Percentiles rank a stretch among this genome's conserved stretches.
Conservation (phyloP, 148 eudicot genomes). For the Bassia scoparia region DNA sequence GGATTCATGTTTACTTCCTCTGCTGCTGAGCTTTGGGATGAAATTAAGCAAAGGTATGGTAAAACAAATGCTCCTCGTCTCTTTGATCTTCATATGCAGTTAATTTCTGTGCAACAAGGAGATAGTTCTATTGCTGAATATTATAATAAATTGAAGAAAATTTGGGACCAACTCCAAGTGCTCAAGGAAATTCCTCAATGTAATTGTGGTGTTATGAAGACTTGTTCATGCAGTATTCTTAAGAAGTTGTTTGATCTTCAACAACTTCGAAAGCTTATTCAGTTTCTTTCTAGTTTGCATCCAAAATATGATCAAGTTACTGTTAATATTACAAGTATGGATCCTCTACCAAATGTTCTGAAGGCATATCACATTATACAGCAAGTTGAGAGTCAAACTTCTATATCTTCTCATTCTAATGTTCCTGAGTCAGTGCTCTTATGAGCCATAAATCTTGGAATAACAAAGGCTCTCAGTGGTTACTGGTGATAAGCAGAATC, state of each 20-base stretch:
- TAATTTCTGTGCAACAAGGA: not conserved
- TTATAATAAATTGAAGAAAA: not conserved
- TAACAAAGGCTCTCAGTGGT: no score
- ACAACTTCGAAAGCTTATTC: not conserved
- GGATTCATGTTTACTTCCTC: not conserved
- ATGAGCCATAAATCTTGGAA: no score
- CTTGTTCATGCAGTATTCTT: not conserved
- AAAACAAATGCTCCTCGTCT: not conserved
- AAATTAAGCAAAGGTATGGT: not conserved
- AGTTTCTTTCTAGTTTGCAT: not conserved
- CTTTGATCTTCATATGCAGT: not conserved
- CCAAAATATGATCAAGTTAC: not conserved
- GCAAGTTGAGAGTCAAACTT: not conserved
- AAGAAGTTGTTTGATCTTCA: not conserved
- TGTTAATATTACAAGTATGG: not conserved
- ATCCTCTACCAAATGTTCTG: not conserved
- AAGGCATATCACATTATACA: not conserved
- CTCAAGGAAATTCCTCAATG: not conserved
- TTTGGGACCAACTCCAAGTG: not conserved
- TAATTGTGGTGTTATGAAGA: not conserved
- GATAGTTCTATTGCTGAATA: not conserved
- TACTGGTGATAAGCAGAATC: not conserved
- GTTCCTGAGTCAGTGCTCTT: no score
- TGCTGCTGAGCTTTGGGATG: not conserved
- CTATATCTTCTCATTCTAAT: not conserved